Base-by-base conservation (phyloP, 441 rosid genomes). In the Euphorbia celastroides region DNA sequence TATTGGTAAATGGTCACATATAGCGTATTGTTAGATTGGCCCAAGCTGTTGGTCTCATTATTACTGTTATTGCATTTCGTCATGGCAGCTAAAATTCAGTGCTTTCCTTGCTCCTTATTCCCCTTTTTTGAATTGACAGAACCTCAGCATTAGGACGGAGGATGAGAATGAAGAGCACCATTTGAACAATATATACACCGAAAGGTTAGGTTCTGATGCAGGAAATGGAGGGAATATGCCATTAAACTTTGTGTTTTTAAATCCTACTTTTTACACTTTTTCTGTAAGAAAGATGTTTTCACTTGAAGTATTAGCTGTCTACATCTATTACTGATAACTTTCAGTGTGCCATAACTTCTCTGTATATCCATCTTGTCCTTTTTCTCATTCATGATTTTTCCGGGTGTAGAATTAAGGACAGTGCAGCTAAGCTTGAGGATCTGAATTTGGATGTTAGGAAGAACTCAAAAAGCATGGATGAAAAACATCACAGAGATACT, bases 371-470 rank as follows among this genome's bases (percentile, higher is more conserved):
- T 62, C 67, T 51, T 60, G 0, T 20, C 26, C n/a, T 22, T 5
- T 68, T 55, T 54, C n/a, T 69, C 64, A 22, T 44, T 64, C 60
- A 28, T 77, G 48, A 36, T 32, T 52, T 78, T 74, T 62, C n/a
- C 62, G 17, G 52, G 59, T 61, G 58, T 75, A 80, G 89, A 80
- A 79, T 72, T 68, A 71, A 70, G 75, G 86, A 83, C 54, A 69
- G 62, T 71, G 78, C 81, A 17, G 65, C 86, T 73, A 86, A 83
- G 88, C 90, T 88, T 0, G 88, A 79, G 86, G 87, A 82, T 77
- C 81, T 86, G 58, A 88, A 82, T 80, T 81, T 88, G 87, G 88
- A 84, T 71, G 90, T 83, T 62, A 74, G 79, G 73, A 84, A 82
- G 83, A 76, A 70, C 62, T 68, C 79, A 41, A 75, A 72, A 57